Percentiles rank a stretch among this genome's conserved stretches.
phyloP scores from a whole-genome alignment of 768 basidiomycete species.

The Tylopilus balloui region DNA sequence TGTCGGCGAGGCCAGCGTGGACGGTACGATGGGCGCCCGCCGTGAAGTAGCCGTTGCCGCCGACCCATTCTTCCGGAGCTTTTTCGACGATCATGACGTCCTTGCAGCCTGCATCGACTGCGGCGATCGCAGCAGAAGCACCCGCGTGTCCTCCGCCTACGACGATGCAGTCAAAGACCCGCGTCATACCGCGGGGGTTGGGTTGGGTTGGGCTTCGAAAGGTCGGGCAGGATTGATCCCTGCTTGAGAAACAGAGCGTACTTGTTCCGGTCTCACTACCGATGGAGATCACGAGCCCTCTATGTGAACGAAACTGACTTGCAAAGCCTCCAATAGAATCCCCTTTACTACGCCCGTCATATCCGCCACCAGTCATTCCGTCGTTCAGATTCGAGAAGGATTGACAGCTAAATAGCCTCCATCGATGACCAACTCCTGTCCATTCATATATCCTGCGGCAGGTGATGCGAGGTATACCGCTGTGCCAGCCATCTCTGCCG shows the following conservation, averaged over 20 bases:
- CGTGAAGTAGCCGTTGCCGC: slow-evolving; percentile 72
- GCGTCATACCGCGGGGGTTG: slow-evolving; percentile 12
- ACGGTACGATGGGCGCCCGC: slow-evolving; percentile 65
- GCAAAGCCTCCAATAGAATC: neutral
- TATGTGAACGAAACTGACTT: neutral
- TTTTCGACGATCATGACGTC: slow-evolving; percentile 65
- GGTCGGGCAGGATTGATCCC: neutral
- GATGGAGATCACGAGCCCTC: neutral
- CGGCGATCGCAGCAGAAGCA: slow-evolving; percentile 59
- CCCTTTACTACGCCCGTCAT: neutral
- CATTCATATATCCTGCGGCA: slow-evolving; percentile 71
- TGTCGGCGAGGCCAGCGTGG: slow-evolving; percentile 56
- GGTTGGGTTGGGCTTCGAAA: neutral
- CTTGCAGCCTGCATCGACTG: slow-evolving; percentile 53
- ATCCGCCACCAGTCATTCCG: neutral
- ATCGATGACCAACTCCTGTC: slow-evolving; percentile 75
- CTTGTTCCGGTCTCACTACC: neutral
- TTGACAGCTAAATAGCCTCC: slow-evolving; percentile 74
- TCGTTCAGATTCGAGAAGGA: slow-evolving; percentile 44
- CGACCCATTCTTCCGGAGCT: slow-evolving; percentile 57
- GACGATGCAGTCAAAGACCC: slow-evolving; percentile 51
- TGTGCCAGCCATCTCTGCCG: slow-evolving; percentile 72
- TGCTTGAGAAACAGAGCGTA: neutral
- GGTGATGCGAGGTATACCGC: slow-evolving; percentile 70
- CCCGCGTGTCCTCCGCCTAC: slow-evolving; percentile 67